Evolutionary conservation across 805 yeast genomes (phyloP).

Genomic region (Hermanozyma aechmeae): DNA sequence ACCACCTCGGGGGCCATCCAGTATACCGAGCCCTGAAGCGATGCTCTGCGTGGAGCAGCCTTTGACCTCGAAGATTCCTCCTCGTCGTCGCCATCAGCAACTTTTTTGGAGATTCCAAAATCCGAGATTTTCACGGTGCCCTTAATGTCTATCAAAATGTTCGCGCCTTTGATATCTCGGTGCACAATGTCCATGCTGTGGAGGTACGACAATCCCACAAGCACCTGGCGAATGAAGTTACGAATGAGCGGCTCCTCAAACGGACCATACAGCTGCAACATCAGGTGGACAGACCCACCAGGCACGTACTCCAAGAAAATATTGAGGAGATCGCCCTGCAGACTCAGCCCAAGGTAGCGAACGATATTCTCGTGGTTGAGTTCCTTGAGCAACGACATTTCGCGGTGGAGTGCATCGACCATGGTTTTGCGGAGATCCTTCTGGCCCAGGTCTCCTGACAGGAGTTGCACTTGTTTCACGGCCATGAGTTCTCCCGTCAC

Average conservation of each 20-base stretch:
- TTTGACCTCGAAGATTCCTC: slow-evolving; percentile 7
- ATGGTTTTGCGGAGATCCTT: slow-evolving; percentile 32
- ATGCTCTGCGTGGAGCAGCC: slow-evolving; percentile 38
- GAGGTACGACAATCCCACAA: slow-evolving; percentile 64
- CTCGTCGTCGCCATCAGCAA: slow-evolving; percentile 15
- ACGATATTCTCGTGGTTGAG: slow-evolving; percentile 89
- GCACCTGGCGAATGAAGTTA: slow-evolving; percentile 66
- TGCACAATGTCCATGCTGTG: slow-evolving; percentile 74
- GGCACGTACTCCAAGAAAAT: slow-evolving; percentile 52
- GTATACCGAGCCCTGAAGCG: slow-evolving; percentile 68
- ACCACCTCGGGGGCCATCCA: slow-evolving; percentile 99
- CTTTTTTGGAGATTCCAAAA: slow-evolving; percentile 64
- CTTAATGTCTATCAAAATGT: slow-evolving; percentile 69
- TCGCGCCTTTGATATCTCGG: slow-evolving; percentile 85
- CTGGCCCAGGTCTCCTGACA: slow-evolving; percentile 28
- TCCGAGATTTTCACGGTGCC: slow-evolving; percentile 81
- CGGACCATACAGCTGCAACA: slow-evolving; percentile 67
- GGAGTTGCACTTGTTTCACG: slow-evolving; percentile 83
- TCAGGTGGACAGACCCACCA: slow-evolving; percentile 41
- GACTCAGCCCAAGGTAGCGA: slow-evolving; percentile 80
- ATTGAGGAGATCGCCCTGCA: slow-evolving; percentile 61
- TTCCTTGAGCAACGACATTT: slow-evolving; percentile 67
- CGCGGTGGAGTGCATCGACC: slow-evolving; percentile 76
- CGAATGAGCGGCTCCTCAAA: slow-evolving; percentile 69
- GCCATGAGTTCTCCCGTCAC: slow-evolving; percentile 95